These are phyloP conservation scores for Hanseniaspora lachancei DNA, from an alignment of 805 yeast genomes.

Conservation along the genomic window DNA sequence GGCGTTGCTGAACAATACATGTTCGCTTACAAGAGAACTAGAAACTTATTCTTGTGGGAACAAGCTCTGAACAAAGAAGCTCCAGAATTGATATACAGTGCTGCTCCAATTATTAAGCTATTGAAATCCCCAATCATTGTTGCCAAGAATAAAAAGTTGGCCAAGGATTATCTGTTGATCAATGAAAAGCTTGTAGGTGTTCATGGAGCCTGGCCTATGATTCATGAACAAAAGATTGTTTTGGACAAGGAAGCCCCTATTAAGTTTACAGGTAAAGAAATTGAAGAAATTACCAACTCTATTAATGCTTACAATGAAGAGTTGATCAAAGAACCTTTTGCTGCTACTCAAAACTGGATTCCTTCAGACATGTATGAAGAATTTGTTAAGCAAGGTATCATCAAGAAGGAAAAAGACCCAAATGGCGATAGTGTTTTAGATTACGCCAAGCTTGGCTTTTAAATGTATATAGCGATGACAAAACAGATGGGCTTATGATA, in stretches of 20 bases:
- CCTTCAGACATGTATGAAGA: conserved; percentile 85
- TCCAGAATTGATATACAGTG: conserved; percentile 61
- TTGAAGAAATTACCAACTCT: conserved; percentile 43
- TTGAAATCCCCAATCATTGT: conserved; percentile 52
- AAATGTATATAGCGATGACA: not conserved
- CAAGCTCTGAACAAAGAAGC: conserved; percentile 49
- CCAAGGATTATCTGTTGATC: conserved; percentile 47
- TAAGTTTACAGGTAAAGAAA: conserved; percentile 42
- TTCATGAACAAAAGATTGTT: conserved; percentile 45
- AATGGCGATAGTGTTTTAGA: conserved; percentile 38
- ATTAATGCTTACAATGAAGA: conserved; percentile 57
- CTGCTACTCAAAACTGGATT: conserved; percentile 88
- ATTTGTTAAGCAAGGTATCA: conserved; percentile 49
- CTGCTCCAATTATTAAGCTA: conserved; percentile 69
- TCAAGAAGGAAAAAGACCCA: conserved; percentile 38
- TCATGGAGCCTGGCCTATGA: conserved; percentile 55
- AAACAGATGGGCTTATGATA: not conserved
- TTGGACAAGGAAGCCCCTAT: conserved; percentile 46
- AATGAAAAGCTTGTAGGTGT: conserved; percentile 57
- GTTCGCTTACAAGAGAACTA: conserved; percentile 76
- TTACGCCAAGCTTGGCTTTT: conserved; percentile 4
- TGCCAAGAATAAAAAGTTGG: conserved; percentile 44
- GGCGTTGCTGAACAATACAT: conserved; percentile 68
- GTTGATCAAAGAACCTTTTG: conserved; percentile 61
- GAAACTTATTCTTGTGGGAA: conserved; percentile 88